These are phyloP conservation scores for Suhomyces choctaworum DNA, from an alignment of 1,139 yeast genomes.

Conservation along the genomic window DNA sequence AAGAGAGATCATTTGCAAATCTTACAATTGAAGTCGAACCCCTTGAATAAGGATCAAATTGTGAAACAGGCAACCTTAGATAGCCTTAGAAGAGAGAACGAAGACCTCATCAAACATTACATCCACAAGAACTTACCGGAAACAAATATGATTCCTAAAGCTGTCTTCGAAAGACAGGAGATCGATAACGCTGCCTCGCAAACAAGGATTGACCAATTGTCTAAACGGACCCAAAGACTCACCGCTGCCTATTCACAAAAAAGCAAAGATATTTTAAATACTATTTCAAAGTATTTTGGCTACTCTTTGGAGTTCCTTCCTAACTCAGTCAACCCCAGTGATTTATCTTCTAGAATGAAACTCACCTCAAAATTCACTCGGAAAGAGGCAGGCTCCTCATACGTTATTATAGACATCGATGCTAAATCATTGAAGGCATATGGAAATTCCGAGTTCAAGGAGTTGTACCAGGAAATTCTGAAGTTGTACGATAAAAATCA, in stretches of 20 bases:
- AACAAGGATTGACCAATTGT: constrained; percentile 48
- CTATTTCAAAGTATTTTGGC: constrained; percentile 71
- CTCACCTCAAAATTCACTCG: constrained; percentile 55
- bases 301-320: constrained; percentile 71
- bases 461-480: constrained; percentile 57
- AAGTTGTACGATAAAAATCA: constrained; percentile 69
- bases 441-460: constrained; percentile 46
- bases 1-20: constrained; percentile 49
- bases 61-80: constrained; percentile 57
- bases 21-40: constrained; percentile 67
- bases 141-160: constrained; percentile 47
- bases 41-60: constrained; percentile 63
- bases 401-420: constrained; percentile 40
- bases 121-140: constrained; percentile 17
- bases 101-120: constrained; percentile 42
- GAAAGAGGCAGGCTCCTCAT: constrained; percentile 26
- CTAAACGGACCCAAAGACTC: constrained; percentile 60
- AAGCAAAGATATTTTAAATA: constrained; percentile 70
- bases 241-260: constrained; percentile 66
- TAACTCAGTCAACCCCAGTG: constrained; percentile 54
- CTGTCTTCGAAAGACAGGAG: constrained; percentile 65
- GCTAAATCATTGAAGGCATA: constrained; percentile 41
- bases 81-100: constrained; percentile 59
- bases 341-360: constrained; percentile 53
- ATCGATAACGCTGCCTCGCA: constrained; percentile 54